Base-by-base conservation (phyloP, 2,329 filamentous ascomycete genomes). In the Neonectria faginata region DNA sequence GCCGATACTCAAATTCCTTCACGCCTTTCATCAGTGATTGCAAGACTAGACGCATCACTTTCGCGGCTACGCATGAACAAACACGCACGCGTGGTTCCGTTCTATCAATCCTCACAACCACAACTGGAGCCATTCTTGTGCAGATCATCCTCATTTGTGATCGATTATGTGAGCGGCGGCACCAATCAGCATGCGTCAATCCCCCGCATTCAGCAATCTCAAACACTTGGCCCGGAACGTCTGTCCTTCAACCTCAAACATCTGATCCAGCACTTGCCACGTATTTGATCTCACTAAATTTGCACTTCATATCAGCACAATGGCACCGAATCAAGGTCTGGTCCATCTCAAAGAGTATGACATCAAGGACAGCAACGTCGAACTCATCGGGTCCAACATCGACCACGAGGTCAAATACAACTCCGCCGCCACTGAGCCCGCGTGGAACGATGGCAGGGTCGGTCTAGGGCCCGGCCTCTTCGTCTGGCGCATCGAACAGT, bases 331-430 rank as follows among this genome's bases (percentile, higher is more conserved):
- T 71, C 79, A 88, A 73, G 88, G 88, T 47, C 80, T 91, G 44
- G 85, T 90, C 9, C 88, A 91, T 71, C 81, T 78, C 27, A 86
- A 88, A 71, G 84, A 90, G 74, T 90, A 91, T 74, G 86, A 91
- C 75, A 86, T 91, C 79, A 86, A 88, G 70, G 88, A 91, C 75
- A 89, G 86, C 79, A 91, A 91, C 72, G 86, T 91, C 60, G 88
- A 89, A 77, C 82, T 91, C 60, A 87, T 91, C 62, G 86, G 87
- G 62, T 84, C 83, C 58, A 83, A 87, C 66, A 84, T 91, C 66
- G 89, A 91, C 78, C 89, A 91, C 79, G 83, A 84, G 65, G 86
- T 92, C 72, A 91, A 91, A 74, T 86, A 90, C 81, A 86, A 86
- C 64, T 91, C 89, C 11, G 89, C 89, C 3, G 77, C 82, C 9